phyloP scores from a whole-genome alignment of 2,329 filamentous ascomycete genomes.

The Pseudogymnoascus sp. region DNA sequence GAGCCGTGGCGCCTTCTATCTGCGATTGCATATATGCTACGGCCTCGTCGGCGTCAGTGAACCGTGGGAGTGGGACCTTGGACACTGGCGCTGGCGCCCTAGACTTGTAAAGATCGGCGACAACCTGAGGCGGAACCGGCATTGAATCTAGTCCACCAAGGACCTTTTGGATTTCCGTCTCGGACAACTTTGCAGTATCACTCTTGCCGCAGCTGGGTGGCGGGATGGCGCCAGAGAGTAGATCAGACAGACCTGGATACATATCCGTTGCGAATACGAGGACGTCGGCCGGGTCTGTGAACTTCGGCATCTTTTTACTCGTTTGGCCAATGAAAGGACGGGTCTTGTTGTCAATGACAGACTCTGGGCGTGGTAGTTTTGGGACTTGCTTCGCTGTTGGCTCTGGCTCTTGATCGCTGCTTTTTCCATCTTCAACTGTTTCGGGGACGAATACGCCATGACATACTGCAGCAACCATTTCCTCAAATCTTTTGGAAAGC shows the following conservation, averaged over 20 bases:
- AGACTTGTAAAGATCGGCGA: conserved; percentile 1
- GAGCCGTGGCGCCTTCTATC: background rate
- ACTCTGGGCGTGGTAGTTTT: background rate
- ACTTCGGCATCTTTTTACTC: background rate
- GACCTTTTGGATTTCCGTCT: background rate
- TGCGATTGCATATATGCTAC: background rate
- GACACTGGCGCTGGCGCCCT: background rate
- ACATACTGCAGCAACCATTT: background rate
- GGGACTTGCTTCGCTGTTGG: background rate
- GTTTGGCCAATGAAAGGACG: background rate
- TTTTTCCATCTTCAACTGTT: background rate
- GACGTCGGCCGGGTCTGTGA: background rate
- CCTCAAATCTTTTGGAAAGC: background rate
- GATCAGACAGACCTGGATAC: background rate
- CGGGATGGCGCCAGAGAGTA: background rate
- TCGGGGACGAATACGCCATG: background rate
- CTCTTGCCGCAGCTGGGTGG: background rate
- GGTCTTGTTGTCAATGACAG: background rate
- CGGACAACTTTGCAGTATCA: background rate
- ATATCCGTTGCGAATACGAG: background rate
- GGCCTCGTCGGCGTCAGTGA: background rate
- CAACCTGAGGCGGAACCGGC: background rate
- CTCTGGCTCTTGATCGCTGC: background rate
- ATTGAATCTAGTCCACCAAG: conserved; percentile 1
- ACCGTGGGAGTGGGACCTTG: background rate